Base-by-base conservation (phyloP, 1,284 basidiomycete species). In the Pterulicium gracile region DNA sequence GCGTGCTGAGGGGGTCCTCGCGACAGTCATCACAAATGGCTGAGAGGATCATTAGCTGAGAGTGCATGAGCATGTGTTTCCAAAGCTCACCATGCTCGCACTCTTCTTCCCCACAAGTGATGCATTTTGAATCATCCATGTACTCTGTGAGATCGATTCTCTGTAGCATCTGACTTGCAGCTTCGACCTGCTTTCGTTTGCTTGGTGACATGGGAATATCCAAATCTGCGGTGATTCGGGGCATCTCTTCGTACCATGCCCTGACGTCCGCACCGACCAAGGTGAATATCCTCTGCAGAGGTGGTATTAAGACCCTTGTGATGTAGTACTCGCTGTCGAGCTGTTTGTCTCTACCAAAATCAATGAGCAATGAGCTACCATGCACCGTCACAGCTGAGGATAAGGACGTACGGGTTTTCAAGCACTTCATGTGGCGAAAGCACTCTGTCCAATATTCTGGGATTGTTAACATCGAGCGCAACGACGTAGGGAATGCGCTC, bases 401-500 rank as follows among this genome's bases (percentile, higher is more conserved):
- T 36, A 24, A 43, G 20, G 20, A 49, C 43, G 49, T 51, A 90
- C 81, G 78, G 67, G 53, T 88, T 77, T 18, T 76, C 69, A 36
- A 97, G 63, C 51, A 95, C 72, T 49, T 87, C 85, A 53, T 86
- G 72, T 0, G 93, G 93, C 34, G 79, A 75, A 39, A 88, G 69
- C 0, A 91, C 92, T 51, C 87, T 73, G 53, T 96, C 89, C 17
- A 89, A 84, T 12, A 98, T 72, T 45, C 83, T 75, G 1, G 76
- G 64, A 1, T 81, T 74, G 0, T 79, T 76, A 32, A 75, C 72
- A 1, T 88, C 84, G 42, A 81, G 62, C 12, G 73, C 68, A 47
- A 98, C 88, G 36, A 98, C 77, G 60, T 97, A 98, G 0, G 93
- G 91, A 1, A 98, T 79, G 20, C 95, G 80, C 58, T 98, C 94